Conservation (phyloP, 148 eudicot species). For the Spergularia marina region DNA sequence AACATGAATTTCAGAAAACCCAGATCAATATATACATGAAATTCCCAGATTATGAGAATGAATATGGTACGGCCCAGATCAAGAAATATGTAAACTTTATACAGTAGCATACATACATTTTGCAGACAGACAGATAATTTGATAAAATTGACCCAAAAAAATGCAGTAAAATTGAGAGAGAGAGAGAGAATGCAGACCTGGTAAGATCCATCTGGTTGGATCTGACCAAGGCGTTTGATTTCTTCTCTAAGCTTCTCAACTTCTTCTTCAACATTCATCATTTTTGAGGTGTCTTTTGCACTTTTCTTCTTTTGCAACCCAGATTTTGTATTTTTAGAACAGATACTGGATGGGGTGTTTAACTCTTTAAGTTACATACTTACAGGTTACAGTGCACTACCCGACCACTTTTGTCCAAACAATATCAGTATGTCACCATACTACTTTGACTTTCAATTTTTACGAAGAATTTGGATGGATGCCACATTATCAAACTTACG, state of each 20-base stretch:
- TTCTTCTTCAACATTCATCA: slow-evolving; percentile 93
- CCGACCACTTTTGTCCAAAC: too few species aligned
- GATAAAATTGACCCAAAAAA: neutral
- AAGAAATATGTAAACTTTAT: neutral
- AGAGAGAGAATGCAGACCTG: slow-evolving; percentile 37
- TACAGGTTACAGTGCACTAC: too few species aligned
- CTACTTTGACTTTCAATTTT: too few species aligned
- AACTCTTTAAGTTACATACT: too few species aligned
- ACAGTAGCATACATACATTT: neutral
- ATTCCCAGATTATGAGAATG: neutral
- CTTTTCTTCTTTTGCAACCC: too few species aligned
- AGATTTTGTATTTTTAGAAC: too few species aligned
- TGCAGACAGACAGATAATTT: neutral
- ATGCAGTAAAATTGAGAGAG: too few species aligned
- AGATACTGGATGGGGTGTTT: too few species aligned
- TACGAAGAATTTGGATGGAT: too few species aligned
- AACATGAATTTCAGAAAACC: neutral
- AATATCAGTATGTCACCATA: too few species aligned
- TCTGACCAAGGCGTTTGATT: slow-evolving; percentile 81
- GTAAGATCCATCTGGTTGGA: slow-evolving; percentile 87
- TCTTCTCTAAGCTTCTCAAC: slow-evolving; percentile 75
- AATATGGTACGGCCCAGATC: slow-evolving; percentile 11
- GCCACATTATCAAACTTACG: too few species aligned
- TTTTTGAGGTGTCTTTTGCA: neutral
- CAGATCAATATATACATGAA: slow-evolving; percentile 9